Evolutionary conservation across 192 early-diverging fungal species (phyloP).

Genomic region (Rhizophagus sp.): DNA sequence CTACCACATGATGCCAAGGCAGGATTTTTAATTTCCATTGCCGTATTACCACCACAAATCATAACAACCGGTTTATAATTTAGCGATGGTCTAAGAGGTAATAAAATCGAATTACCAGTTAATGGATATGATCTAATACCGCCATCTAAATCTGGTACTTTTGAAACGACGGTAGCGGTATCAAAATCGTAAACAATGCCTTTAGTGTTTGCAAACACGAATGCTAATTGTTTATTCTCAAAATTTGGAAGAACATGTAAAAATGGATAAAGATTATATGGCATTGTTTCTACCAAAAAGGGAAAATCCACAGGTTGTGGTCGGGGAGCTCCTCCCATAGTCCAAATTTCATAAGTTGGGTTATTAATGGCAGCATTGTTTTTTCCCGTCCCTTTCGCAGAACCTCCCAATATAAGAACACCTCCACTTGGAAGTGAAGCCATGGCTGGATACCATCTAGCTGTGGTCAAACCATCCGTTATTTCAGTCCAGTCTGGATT

Average conservation of each 20-base stretch:
- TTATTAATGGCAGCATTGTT: slow-evolving; percentile 48
- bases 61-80: slow-evolving; percentile 59
- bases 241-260: slow-evolving; percentile 47
- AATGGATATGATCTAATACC: slow-evolving; percentile 56
- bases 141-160: slow-evolving; percentile 47
- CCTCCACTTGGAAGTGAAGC: slow-evolving; percentile 45
- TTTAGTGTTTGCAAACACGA: slow-evolving; percentile 52
- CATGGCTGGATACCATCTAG: slow-evolving; percentile 57
- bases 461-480: slow-evolving; percentile 37
- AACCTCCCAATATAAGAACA: slow-evolving; percentile 58
- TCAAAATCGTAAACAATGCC: slow-evolving; percentile 53
- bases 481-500: slow-evolving; percentile 48
- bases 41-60: slow-evolving; percentile 63
- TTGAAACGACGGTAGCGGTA: slow-evolving; percentile 39
- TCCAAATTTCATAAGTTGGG: slow-evolving; percentile 44
- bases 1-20: slow-evolving; percentile 51
- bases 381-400: slow-evolving; percentile 43
- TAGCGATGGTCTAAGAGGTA: slow-evolving; percentile 55
- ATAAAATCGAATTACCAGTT: slow-evolving; percentile 55
- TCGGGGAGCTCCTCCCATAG: background rate
- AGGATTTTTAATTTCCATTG: slow-evolving; percentile 21
- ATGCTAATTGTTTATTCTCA: slow-evolving; percentile 37
- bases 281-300: slow-evolving; percentile 50
- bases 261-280: slow-evolving; percentile 55
- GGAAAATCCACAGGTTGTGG: slow-evolving; percentile 37